These are phyloP conservation scores for Wallacemonas sp. DNA, from an alignment of 208 protist species.

Conservation along the genomic window DNA sequence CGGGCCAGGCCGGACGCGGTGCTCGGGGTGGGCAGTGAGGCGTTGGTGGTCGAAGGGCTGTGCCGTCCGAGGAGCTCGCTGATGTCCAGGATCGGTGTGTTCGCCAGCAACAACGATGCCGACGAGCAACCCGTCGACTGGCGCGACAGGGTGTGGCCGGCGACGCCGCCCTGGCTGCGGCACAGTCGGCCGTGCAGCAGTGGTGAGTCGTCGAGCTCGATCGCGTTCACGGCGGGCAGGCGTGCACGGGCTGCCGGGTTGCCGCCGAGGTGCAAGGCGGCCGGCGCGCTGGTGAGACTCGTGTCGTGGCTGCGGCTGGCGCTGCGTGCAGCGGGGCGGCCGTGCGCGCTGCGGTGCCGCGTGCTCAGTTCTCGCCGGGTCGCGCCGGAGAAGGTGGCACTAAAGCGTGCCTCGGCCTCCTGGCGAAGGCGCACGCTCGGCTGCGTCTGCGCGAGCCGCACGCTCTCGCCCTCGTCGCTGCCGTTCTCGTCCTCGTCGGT, in stretches of 20 bases:
- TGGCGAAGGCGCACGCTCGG: not conserved
- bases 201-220: not conserved
- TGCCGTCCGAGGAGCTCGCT: constrained; percentile 5
- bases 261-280: no score
- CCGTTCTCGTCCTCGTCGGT: not conserved
- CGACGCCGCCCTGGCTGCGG: not conserved
- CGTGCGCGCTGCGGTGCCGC: not conserved
- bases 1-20: not conserved
- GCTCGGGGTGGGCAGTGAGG: not conserved
- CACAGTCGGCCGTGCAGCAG: no score
- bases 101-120: not conserved
- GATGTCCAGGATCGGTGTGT: constrained; percentile 14
- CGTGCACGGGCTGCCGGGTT: no score
- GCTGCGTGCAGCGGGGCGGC: no score
- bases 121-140: not conserved
- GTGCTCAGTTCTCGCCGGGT: not conserved
- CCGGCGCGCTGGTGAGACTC: no score
- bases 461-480: not conserved
- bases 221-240: not conserved
- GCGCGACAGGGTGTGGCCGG: not conserved
- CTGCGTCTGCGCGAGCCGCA: not conserved
- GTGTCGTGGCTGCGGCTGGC: no score
- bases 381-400: constrained; percentile 8
- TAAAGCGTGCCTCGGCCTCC: constrained; percentile 11
- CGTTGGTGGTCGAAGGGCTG: constrained; percentile 2